Evolutionary conservation across 2,329 filamentous ascomycete species (phyloP).

Genomic region (Taxawa tesnikishii): DNA sequence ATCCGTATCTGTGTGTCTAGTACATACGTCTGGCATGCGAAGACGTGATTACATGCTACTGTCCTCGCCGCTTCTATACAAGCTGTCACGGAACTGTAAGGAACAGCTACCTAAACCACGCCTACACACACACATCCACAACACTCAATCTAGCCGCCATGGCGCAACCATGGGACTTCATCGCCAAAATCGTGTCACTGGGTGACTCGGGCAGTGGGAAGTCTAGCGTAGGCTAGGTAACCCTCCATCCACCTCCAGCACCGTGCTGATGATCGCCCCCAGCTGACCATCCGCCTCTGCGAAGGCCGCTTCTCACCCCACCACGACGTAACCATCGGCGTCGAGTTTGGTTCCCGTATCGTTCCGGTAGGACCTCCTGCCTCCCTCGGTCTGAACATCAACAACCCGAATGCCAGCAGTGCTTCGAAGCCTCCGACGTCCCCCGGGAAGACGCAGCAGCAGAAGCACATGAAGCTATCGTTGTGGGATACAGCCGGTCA

Average conservation of each 20-base stretch:
- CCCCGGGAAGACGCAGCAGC: conserved; percentile 20
- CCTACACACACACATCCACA: neutral
- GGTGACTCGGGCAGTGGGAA: conserved; percentile 96
- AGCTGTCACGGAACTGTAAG: too few species aligned
- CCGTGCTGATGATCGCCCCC: conserved; percentile 11
- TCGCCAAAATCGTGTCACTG: conserved; percentile 95
- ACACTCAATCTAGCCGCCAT: conserved; percentile 15
- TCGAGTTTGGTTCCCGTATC: conserved; percentile 89
- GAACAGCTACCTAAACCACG: too few species aligned
- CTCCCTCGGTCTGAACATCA: conserved; percentile 43
- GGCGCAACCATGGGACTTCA: conserved; percentile 85
- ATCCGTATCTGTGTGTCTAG: too few species aligned
- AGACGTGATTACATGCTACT: too few species aligned
- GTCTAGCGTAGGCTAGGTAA: conserved; percentile 62
- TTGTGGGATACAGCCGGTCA: conserved; percentile 96
- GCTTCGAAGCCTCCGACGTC: conserved; percentile 10
- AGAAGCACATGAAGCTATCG: conserved; percentile 82
- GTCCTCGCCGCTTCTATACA: too few species aligned
- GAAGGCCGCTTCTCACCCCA: conserved; percentile 89
- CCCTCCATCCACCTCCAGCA: neutral
- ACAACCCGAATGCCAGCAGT: conserved; percentile 38
- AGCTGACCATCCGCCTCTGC: conserved; percentile 87
- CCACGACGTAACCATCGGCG: conserved; percentile 94
- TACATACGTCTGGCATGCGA: too few species aligned
- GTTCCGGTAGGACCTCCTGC: conserved; percentile 81